These are phyloP conservation scores for Rhizopogon rudus DNA, from an alignment of 768 basidiomycete species.

Conservation along the genomic window DNA sequence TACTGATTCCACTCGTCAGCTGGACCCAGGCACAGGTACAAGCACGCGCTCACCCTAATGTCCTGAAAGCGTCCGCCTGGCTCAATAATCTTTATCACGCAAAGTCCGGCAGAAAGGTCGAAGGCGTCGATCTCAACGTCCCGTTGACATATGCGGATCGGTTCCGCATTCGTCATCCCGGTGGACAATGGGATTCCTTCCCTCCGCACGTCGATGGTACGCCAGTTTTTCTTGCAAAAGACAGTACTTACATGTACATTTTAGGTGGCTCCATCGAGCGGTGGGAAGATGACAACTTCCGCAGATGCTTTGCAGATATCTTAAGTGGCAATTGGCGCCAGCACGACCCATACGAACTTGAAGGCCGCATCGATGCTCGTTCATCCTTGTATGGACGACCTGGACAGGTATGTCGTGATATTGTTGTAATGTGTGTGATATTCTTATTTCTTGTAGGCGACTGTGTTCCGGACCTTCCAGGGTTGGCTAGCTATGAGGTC, in stretches of 20 bases:
- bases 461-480: constrained; percentile 61
- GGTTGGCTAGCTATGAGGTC: constrained; percentile 76
- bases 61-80: constrained; percentile 52
- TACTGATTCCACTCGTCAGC: constrained; percentile 16
- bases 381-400: constrained; percentile 59
- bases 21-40: constrained; percentile 56
- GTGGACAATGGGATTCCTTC: constrained; percentile 48
- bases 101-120: constrained; percentile 30
- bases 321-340: constrained; percentile 55
- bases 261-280: constrained; percentile 72
- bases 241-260: background rate
- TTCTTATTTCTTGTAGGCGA: constrained; percentile 27
- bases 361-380: constrained; percentile 52
- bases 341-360: constrained; percentile 65
- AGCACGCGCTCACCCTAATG: constrained; percentile 63
- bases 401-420: constrained; percentile 34
- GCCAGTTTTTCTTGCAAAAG: constrained; percentile 18
- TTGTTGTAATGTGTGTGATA: background rate
- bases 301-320: constrained; percentile 57
- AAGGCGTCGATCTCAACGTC: constrained; percentile 55
- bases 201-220: constrained; percentile 51
- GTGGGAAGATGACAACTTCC: constrained; percentile 60
- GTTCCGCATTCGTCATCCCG: constrained; percentile 69
- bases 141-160: constrained; percentile 71
- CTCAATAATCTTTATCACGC: constrained; percentile 61